Conservation (phyloP, 345 rosid genomes). For the Dipteronia sinensis region DNA sequence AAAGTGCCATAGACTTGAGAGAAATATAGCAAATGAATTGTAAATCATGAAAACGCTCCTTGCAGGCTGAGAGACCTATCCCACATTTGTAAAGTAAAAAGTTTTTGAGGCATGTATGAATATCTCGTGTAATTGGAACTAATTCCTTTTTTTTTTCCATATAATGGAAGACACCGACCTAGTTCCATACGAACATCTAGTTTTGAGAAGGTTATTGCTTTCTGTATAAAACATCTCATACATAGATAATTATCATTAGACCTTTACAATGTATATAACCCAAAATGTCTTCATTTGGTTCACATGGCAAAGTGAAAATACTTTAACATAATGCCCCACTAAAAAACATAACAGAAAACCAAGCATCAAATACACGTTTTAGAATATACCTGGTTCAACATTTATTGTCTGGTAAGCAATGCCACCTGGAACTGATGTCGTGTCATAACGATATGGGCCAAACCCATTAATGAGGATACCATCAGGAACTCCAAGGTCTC, state of each 20-base stretch:
- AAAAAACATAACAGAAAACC: background rate
- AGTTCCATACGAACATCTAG: background rate
- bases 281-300: background rate
- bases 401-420: constrained; percentile 64
- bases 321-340: constrained; percentile 5
- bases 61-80: too few species aligned
- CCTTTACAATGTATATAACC: background rate
- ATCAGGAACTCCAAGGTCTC: constrained; percentile 68
- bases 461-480: constrained; percentile 80
- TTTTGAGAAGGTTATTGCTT: background rate
- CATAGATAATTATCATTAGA: background rate
- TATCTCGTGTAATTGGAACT: background rate
- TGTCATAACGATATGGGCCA: constrained; percentile 75
- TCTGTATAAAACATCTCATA: background rate
- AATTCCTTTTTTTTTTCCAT: background rate
- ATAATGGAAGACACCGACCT: background rate
- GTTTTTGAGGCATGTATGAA: too few species aligned
- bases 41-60: too few species aligned
- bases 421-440: constrained; percentile 48
- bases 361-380: background rate
- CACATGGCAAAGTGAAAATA: background rate
- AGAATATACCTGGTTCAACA: constrained; percentile 74
- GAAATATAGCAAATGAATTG: too few species aligned
- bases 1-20: background rate
- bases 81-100: too few species aligned